Evolutionary conservation across 805 yeast species (phyloP).

Genomic region (Candida ipomoeae): DNA sequence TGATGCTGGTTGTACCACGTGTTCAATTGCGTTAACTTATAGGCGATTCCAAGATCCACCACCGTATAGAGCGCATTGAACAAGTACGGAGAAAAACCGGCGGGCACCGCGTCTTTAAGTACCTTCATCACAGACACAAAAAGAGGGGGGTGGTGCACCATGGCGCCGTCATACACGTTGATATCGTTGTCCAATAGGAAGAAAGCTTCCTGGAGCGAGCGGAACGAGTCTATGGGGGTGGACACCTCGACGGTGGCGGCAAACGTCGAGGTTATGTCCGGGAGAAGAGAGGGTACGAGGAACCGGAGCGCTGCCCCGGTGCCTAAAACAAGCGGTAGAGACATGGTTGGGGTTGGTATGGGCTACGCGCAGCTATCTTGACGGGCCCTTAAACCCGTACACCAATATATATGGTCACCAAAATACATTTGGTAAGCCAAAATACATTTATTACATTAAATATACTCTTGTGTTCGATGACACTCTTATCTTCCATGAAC

Average conservation of each 20-base stretch:
- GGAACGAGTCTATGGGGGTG: slow-evolving; percentile 70
- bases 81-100: slow-evolving; percentile 13
- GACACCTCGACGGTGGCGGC: slow-evolving; percentile 43
- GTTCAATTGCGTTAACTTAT: slow-evolving; percentile 49
- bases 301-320: slow-evolving; percentile 27
- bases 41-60: slow-evolving; percentile 57
- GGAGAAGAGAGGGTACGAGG: slow-evolving; percentile 32
- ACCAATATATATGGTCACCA: not conserved
- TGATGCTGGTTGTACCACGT: slow-evolving; percentile 32
- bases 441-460: too few relatives aligned
- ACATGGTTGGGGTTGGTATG: slow-evolving; percentile 7
- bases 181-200: slow-evolving; percentile 44
- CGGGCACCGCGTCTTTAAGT: slow-evolving; percentile 24
- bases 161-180: slow-evolving; percentile 77
- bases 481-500: too few relatives aligned
- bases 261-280: slow-evolving; percentile 25
- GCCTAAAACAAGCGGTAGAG: slow-evolving; percentile 15
- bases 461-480: too few relatives aligned
- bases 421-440: too few relatives aligned
- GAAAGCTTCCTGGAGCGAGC: slow-evolving; percentile 38
- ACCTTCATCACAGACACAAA: slow-evolving; percentile 47
- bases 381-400: not conserved
- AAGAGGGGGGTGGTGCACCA: slow-evolving; percentile 82
- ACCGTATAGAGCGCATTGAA: slow-evolving; percentile 49
- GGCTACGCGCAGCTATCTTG: not conserved